These are phyloP conservation scores for Lomentospora prolificans DNA, from an alignment of 2,329 filamentous ascomycete species.

Conservation along the genomic window DNA sequence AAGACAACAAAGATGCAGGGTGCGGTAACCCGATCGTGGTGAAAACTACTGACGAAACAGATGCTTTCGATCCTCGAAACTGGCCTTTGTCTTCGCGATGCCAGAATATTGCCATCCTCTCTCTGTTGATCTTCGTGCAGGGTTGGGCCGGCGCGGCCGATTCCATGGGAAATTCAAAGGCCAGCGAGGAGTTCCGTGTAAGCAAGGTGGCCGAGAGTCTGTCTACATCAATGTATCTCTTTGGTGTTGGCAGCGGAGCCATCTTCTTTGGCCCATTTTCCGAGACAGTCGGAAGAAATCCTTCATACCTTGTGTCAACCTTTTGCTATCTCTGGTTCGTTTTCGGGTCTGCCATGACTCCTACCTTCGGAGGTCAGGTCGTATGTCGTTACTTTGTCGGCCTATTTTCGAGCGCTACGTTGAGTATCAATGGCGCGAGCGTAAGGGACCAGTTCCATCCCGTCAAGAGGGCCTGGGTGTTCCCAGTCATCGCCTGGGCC, in stretches of 20 bases:
- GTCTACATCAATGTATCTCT: conserved; percentile 34
- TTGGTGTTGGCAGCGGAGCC: conserved; percentile 37
- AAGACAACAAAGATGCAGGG: too few species aligned
- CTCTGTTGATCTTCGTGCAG: conserved; percentile 34
- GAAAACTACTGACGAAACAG: conserved; percentile 19
- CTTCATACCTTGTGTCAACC: conserved; percentile 36
- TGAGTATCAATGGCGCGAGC: conserved; percentile 31
- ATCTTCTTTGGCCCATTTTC: conserved; percentile 38
- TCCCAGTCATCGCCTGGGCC: conserved; percentile 38
- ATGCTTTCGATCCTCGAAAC: conserved; percentile 31
- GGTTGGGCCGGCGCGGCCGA: conserved; percentile 38
- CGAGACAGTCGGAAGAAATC: conserved; percentile 37
- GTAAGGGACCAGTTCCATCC: conserved; percentile 36
- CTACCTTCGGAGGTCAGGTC: conserved; percentile 34
- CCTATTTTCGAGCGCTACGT: conserved; percentile 25
- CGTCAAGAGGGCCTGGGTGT: conserved; percentile 36
- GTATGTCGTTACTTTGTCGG: conserved; percentile 39
- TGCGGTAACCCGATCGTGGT: too few species aligned
- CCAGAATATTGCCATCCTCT: conserved; percentile 23
- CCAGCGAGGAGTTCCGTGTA: conserved; percentile 29
- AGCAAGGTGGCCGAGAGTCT: conserved; percentile 31
- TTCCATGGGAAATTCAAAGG: conserved; percentile 31
- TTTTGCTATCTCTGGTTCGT: conserved; percentile 37
- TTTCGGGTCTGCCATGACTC: conserved; percentile 34
- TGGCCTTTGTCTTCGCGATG: conserved; percentile 23